phyloP scores from a whole-genome alignment of 176 grass and related monocot species.

The Triticum turgidum region DNA sequence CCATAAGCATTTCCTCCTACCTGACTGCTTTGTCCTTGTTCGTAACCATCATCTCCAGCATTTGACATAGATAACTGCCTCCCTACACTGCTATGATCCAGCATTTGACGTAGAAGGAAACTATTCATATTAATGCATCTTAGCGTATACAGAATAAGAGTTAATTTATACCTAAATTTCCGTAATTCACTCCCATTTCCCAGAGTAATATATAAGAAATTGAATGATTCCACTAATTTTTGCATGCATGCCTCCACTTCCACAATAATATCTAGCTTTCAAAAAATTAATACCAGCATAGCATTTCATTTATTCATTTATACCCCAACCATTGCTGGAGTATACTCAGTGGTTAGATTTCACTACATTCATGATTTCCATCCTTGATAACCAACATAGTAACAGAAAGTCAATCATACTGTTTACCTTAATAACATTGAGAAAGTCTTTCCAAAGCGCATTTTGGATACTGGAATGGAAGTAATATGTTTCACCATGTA shows the following conservation, averaged over 20 bases:
- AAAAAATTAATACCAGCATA: not conserved
- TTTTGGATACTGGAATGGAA: not conserved
- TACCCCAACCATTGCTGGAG: not conserved
- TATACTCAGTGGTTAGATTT: not conserved
- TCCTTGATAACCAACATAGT: not conserved
- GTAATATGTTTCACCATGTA: not conserved
- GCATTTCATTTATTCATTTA: not conserved
- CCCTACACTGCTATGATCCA: no score
- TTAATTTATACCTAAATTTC: not conserved
- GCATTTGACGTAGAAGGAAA: no score
- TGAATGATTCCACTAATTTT: not conserved
- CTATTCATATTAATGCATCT: not conserved
- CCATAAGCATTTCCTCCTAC: no score
- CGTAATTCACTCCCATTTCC: not conserved
- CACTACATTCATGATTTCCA: not conserved
- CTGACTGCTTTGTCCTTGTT: no score
- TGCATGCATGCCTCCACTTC: not conserved
- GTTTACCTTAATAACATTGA: conserved; percentile 13
- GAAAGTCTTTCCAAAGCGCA: not conserved
- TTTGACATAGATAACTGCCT: no score
- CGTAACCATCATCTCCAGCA: no score
- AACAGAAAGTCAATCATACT: not conserved
- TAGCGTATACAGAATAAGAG: not conserved
- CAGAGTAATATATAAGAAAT: not conserved
- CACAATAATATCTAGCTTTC: not conserved